These are phyloP conservation scores for Rhodotorula glutinis DNA, from an alignment of 1,284 basidiomycete species.

Conservation along the genomic window DNA sequence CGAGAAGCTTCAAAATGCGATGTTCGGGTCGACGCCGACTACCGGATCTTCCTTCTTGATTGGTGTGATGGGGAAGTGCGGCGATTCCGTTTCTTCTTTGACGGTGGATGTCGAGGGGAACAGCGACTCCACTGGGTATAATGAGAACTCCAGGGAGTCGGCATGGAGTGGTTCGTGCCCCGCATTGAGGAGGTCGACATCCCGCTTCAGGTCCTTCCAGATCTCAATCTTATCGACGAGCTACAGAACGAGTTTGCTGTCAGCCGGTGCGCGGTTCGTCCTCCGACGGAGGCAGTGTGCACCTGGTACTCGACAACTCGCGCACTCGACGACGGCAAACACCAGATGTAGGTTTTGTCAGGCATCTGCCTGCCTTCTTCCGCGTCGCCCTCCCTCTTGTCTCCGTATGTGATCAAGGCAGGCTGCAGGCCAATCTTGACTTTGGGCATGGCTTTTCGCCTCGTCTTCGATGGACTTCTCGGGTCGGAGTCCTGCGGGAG, in stretches of 20 bases:
- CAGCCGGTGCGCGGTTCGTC: no score
- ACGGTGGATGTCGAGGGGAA: background rate
- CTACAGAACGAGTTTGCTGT: background rate
- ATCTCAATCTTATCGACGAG: constrained; percentile 29
- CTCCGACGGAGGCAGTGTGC: no score
- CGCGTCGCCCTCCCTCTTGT: background rate
- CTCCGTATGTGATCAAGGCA: background rate
- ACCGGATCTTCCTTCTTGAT: background rate
- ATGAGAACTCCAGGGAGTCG: background rate
- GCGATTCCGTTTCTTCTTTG: background rate
- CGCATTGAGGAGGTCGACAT: constrained; percentile 4
- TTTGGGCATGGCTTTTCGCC: constrained; percentile 22
- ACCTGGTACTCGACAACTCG: constrained; percentile 33
- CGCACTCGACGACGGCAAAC: constrained; percentile 23
- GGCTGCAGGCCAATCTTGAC: constrained; percentile 29
- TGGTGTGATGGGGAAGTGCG: background rate
- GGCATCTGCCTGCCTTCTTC: background rate
- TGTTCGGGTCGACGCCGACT: no score
- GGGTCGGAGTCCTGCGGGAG: background rate
- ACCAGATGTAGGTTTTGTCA: constrained; percentile 21
- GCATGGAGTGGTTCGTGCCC: background rate
- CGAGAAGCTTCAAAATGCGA: no score
- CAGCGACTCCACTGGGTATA: background rate
- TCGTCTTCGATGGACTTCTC: background rate
- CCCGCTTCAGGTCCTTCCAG: constrained; percentile 11